Evolutionary conservation across 768 basidiomycete species (phyloP).

Genomic region (Leccinum rimulosum): DNA sequence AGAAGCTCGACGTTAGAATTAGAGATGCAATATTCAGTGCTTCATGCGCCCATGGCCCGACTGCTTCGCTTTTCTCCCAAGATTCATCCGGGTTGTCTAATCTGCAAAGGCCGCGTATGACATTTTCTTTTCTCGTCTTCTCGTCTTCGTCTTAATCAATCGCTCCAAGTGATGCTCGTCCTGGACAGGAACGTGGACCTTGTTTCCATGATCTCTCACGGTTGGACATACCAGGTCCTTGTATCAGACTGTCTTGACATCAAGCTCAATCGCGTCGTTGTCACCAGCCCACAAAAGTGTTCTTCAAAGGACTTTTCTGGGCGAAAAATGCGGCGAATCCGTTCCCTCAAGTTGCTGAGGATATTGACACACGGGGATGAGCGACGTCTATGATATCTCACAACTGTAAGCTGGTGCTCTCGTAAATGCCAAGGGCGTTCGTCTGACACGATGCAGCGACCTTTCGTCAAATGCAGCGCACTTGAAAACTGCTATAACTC

Average conservation of each 20-base stretch:
- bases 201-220: slow-evolving; percentile 90
- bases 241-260: slow-evolving; percentile 97
- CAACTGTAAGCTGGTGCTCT: slow-evolving; percentile 66
- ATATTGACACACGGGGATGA: slow-evolving; percentile 95
- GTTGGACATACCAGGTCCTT: slow-evolving; percentile 99
- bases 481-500: slow-evolving; percentile 95
- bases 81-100: slow-evolving; percentile 82
- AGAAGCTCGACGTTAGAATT: slow-evolving; percentile 90
- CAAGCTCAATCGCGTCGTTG: slow-evolving; percentile 91
- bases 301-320: slow-evolving; percentile 98
- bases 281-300: slow-evolving; percentile 69
- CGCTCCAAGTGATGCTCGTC: slow-evolving; percentile 75
- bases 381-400: slow-evolving; percentile 91
- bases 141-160: slow-evolving; percentile 10
- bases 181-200: slow-evolving; percentile 95
- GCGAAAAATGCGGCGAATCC: slow-evolving; percentile 92
- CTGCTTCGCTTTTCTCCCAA: slow-evolving; percentile 69
- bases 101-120: slow-evolving; percentile 82
- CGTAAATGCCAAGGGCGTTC: not conserved
- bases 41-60: slow-evolving; percentile 55
- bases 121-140: not conserved
- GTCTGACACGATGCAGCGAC: slow-evolving; percentile 48
- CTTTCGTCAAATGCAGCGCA: slow-evolving; percentile 91
- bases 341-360: slow-evolving; percentile 98
- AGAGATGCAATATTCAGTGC: slow-evolving; percentile 77